Evolutionary conservation across 148 eudicot species (phyloP), one percentile per base, ranked within the genome.

Genomic region (Cornus kousa): DNA sequence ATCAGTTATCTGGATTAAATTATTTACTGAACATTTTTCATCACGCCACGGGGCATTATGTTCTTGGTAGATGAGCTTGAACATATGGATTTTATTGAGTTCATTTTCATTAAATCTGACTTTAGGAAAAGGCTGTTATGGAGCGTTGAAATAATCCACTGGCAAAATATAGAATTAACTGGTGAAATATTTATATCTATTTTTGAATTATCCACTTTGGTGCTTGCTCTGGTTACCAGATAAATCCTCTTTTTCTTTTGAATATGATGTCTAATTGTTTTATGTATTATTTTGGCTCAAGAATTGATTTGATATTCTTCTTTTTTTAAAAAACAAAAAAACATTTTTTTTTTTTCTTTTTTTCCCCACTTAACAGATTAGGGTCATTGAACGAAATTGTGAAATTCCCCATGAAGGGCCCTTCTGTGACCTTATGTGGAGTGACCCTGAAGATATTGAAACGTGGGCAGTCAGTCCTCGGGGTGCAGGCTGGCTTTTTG

Each of bases 391-490:
- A 70, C 85, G 99, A 72, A 96, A 94, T 80, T 96, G 97, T 89
- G 99, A 96, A 79, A 96, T 96, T 66, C 99, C 99, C 73, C 99
- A 96, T 75, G 99, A 96, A 88, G 99, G 99, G 74, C 99, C 99
- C 32, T 96, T 96, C 78, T 96, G 99, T 85, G 99, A 96, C 82
- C 91, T 96, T 40, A 96, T 96, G 99, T 96, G 99, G 99, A 96
- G 99, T 81, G 99, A 96, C 82, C 99, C 99, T 80, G 99, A 96
- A 89, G 99, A 96, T 80, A 96, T 96, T 72, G 99, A 96, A 81
- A 96, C 99, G 76, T 96, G 99, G 99, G 99, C 99, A 60, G 97
- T 96, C 73, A 96, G 99, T 75, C 99, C 99, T 70, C 92, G 99
- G 50, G 99, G 99, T 66, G 99, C 99, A 48, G 99, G 99, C 59